phyloP scores from a whole-genome alignment of 2,329 filamentous ascomycete species.

The Diaporthe sp. region DNA sequence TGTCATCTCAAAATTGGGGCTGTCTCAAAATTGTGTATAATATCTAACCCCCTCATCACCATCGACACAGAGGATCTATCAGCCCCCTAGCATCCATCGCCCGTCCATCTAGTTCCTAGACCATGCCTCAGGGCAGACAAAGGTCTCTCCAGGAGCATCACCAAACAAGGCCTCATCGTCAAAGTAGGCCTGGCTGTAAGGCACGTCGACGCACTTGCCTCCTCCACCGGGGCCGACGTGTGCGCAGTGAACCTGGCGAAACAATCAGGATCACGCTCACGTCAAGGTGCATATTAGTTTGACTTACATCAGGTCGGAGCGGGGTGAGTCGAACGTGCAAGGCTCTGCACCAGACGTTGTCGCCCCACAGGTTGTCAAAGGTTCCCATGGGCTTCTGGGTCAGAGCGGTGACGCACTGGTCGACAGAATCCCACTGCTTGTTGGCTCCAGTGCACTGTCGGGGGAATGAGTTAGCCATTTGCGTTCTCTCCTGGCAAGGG shows the following conservation, averaged over 20 bases:
- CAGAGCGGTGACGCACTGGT: constrained; percentile 51
- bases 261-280: neutral
- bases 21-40: neutral
- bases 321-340: constrained; percentile 56
- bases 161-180: constrained; percentile 40
- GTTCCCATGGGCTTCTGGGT: constrained; percentile 53
- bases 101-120: neutral
- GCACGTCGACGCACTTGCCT: constrained; percentile 47
- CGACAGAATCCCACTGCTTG: constrained; percentile 51
- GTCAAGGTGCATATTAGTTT: neutral
- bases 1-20: neutral
- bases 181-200: constrained; percentile 46
- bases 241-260: constrained; percentile 44
- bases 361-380: constrained; percentile 59
- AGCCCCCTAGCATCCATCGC: neutral
- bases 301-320: constrained; percentile 48
- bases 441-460: constrained; percentile 52
- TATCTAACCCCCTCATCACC: neutral
- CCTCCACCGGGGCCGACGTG: constrained; percentile 49
- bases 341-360: constrained; percentile 57
- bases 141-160: neutral
- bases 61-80: neutral
- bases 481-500: too few species aligned
- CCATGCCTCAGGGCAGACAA: neutral
- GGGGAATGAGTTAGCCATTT: neutral